Evolutionary conservation across 2,329 filamentous ascomycete species (phyloP), one percentile per base, ranked within the genome.

Genomic region (Fusarium proliferatum): DNA sequence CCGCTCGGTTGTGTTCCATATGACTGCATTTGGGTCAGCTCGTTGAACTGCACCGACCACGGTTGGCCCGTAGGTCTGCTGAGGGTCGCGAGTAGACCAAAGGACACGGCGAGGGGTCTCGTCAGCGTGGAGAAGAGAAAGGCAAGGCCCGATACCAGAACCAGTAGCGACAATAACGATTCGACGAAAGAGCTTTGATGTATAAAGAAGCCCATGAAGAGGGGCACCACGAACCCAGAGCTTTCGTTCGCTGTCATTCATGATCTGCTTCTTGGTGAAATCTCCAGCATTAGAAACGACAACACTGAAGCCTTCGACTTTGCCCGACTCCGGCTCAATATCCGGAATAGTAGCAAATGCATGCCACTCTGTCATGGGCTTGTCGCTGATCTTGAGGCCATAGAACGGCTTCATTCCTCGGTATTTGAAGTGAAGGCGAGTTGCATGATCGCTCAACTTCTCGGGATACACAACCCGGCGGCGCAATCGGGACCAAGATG

Each of bases 341-440:
- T 68, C 64, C 0, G 65, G 65, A 10, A 68, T 68, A 1, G 65
- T 68, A 34, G 65, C 65, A 42, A 68, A 68, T 2, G 65, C 65
- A 9, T 68, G 65, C 65, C 65, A 68, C 2, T 68, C 65, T 0
- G 64, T 68, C 33, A 68, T 17, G 3, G 65, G 65, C 48, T 68
- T 68, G 6, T 68, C 65, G n/a, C 65, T 68, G 5, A 68, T 68
- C n/a, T 68, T 68, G n/a, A 68, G 64, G 2, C 65, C 65, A 9
- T 68, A 68, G 26, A 68, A 68, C 0, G 65, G 65, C 9, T 68
- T 68, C 65, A 68, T 68, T 4, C 64, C 64, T 19, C 65, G 34
- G n/a, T 68, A 68, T 15, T 68, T 68, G 64, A 68, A 68, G 55
- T 68, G 65, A 6, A 68, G 64, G 7, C 65, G 65, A 10, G 65